These are phyloP conservation scores for Saccharata proteae DNA, from an alignment of 2,329 filamentous ascomycete genomes.

Conservation along the genomic window DNA sequence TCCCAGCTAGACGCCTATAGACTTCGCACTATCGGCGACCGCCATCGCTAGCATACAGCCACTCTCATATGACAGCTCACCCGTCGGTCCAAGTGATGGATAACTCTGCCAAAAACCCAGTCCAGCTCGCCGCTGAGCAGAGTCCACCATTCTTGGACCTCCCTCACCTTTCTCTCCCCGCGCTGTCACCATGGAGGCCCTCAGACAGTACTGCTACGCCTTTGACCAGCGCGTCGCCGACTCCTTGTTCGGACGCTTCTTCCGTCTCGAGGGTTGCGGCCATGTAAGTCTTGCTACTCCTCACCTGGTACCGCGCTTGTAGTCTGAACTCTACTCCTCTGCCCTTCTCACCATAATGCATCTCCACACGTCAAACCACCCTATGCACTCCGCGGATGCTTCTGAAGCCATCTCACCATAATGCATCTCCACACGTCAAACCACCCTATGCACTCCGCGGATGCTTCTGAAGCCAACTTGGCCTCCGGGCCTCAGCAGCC, in stretches of 20 bases:
- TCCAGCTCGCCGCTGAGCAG: not conserved
- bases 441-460: not conserved
- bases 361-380: not conserved
- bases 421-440: not conserved
- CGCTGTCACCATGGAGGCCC: constrained; percentile 9
- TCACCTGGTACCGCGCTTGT: constrained; percentile 7
- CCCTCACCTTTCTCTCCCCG: not conserved
- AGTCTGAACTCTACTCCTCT: constrained; percentile 13
- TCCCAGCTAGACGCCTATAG: not conserved
- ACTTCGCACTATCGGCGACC: no score
- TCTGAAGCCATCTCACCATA: constrained; percentile 6
- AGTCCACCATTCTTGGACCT: constrained; percentile 1
- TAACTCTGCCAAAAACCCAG: constrained; percentile 1
- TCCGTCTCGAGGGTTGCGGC: constrained; percentile 69
- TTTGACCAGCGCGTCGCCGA: constrained; percentile 11
- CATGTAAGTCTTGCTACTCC: constrained; percentile 54
- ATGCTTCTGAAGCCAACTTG: not conserved
- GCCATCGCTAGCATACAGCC: no score
- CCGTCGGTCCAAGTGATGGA: not conserved
- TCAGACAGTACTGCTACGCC: constrained; percentile 4
- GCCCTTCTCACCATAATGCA: constrained; percentile 1
- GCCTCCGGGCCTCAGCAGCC: no score
- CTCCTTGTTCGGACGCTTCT: constrained; percentile 35
- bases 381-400: no score
- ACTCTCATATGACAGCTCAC: no score